Evolutionary conservation across 2,329 filamentous ascomycete species (phyloP), one percentile per base, ranked within the genome.

Genomic region (Arthroderma sp.): DNA sequence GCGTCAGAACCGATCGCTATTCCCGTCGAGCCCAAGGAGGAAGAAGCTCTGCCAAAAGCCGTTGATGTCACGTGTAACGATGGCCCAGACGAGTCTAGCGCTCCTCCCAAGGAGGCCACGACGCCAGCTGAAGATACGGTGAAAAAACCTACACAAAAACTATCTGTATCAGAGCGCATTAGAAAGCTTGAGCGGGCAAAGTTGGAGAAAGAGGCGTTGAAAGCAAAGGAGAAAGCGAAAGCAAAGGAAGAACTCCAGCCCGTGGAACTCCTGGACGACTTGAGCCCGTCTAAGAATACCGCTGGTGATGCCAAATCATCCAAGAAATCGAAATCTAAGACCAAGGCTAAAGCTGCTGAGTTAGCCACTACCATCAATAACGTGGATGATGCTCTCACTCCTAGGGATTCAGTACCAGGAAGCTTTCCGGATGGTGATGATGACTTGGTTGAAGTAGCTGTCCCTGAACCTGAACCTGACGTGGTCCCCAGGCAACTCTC

Each of bases 81-180:
- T 29, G 52, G 50, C 31, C 58, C 57, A 28, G 59, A 61, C 36
- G 58, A 60, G 55, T 56, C 58, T 51, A 51, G 52, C 39, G 54
- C 58, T 53, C 57, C 59, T 47, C 58, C 63, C 46, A 61, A 62
- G 51, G 63, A 66, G 46, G 61, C 68, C 55, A 56, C 56, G 46
- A 51, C 58, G 54, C 51, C 58, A 47, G 55, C 61, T 30, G 52
- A 37, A 7, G 29, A 47, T 31, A 40, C 55, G 38, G 52, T 66
- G 49, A 53, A 64, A 41, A 69, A 68, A 54, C 54, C 61, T 47
- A 47, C 61, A 22, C 58, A 54, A 40, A 69, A 67, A 52, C 61
- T 66, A 9, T 70, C 65, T 40, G 65, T 77, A 36, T 67, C 71
- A 10, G 74, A 78, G 51, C 70, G 70, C 52, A 71, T 77, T 60